These are phyloP conservation scores for Picea mariana DNA, from an alignment of 83 land plant species.

Conservation along the genomic window DNA sequence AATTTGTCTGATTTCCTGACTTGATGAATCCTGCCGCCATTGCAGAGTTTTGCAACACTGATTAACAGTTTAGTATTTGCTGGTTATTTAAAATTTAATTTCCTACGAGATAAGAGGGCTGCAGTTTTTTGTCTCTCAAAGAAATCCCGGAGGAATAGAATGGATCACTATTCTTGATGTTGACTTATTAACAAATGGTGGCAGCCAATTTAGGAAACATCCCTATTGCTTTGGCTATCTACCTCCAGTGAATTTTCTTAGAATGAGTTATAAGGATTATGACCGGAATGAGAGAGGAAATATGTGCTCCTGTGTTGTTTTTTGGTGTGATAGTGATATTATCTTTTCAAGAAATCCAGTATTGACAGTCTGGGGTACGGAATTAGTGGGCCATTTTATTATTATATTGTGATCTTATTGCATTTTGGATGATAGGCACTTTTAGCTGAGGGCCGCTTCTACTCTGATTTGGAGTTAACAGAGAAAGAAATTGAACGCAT, in stretches of 20 bases:
- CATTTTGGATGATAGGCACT: conserved; percentile 66
- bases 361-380: neutral
- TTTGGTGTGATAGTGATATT: neutral
- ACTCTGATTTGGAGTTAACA: conserved; percentile 97
- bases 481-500: conserved; percentile 97
- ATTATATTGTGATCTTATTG: neutral
- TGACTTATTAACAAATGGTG: too few species aligned
- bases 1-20: too few species aligned
- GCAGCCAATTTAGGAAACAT: neutral
- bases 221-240: neutral
- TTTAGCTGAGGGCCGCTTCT: conserved; percentile 96
- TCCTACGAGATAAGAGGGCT: too few species aligned
- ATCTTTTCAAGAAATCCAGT: neutral
- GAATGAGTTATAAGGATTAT: neutral
- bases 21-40: too few species aligned
- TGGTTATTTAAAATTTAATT: too few species aligned
- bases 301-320: neutral
- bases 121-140: too few species aligned
- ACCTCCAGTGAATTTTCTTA: neutral
- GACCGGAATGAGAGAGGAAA: neutral
- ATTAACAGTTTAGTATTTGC: too few species aligned
- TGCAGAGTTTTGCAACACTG: too few species aligned
- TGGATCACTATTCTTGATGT: too few species aligned
- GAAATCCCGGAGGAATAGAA: too few species aligned
- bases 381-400: neutral